These are phyloP conservation scores for Calonectria montana DNA, from an alignment of 2,329 filamentous ascomycete species.

Conservation along the genomic window DNA sequence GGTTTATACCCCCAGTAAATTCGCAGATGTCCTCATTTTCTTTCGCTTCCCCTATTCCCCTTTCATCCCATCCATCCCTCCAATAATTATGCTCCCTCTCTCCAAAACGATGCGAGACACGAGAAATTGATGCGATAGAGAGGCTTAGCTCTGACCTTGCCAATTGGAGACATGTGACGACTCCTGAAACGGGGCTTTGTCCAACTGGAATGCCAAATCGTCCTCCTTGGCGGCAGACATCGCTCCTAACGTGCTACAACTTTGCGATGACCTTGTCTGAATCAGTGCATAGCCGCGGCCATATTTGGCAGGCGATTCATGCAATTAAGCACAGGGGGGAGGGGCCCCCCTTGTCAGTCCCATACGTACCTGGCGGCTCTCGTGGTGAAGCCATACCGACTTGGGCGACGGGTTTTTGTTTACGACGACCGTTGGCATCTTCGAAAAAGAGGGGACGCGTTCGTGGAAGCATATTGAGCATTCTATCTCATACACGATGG, in stretches of 20 bases:
- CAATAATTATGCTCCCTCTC: conserved; percentile 21
- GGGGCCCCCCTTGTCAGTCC: conserved; percentile 1
- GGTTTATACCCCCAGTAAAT: conserved; percentile 21
- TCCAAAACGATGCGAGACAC: conserved; percentile 24
- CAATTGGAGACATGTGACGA: conserved; percentile 7
- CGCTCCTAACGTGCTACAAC: conserved; percentile 14
- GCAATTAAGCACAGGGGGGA: conserved; percentile 11
- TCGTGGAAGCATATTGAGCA: conserved; percentile 19
- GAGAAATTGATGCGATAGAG: conserved; percentile 15
- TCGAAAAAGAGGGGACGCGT: conserved; percentile 8
- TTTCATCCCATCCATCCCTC: background rate
- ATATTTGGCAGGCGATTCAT: conserved; percentile 21
- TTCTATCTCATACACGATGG: conserved; percentile 5
- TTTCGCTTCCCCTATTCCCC: conserved; percentile 1
- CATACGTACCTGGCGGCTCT: background rate
- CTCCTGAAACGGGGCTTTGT: conserved; percentile 16
- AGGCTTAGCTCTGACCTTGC: conserved; percentile 14
- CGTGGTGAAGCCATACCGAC: background rate
- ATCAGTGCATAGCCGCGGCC: conserved; percentile 15
- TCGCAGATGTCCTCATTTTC: conserved; percentile 15
- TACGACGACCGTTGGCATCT: conserved; percentile 11
- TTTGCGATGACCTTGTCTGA: background rate
- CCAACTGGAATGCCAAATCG: conserved; percentile 11
- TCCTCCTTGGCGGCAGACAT: background rate
- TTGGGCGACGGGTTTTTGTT: conserved; percentile 4